Evolutionary conservation across 2,329 filamentous ascomycete genomes (phyloP), one percentile per base, ranked within the genome.

Genomic region (Aureobasidium sp.): DNA sequence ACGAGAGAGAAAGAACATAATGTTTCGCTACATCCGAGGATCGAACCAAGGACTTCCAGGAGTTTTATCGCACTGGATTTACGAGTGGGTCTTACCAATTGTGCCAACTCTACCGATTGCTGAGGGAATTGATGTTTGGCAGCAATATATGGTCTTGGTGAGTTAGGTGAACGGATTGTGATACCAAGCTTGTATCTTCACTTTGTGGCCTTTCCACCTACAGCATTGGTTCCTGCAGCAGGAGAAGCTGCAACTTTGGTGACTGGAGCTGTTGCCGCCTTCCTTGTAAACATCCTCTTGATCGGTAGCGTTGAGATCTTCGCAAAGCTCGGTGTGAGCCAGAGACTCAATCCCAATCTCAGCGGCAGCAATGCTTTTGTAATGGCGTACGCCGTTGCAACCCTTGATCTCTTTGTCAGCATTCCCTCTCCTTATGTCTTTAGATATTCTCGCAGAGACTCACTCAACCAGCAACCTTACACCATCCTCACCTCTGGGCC

Each of bases 311-410:
- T 60, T 12, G 65, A 62, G 2, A 61, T 51, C 15, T 60, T 61
- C 17, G 64, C 62, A 79, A 97, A 95, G 88, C 90, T 95, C 4
- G 94, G 94, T 51, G 94, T 96, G 15, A 84, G 88, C 90, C 89
- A 96, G 4, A 95, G 82, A 76, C 92, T 96, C 7, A 85, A 75
- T 29, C 87, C 77, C 65, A 99, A 83, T 67, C 94, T 82, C 13
- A 89, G 69, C 0, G 94, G 91, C 66, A 99, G 73, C 63, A 97
- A 71, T 17, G 85, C 86, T 77, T 99, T 99, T 0, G 91, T 95
- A 65, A 97, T 83, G 0, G 91, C 89, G 78, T 94, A 99, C 5
- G 94, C 92, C 24, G 94, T 88, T 27, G 90, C 94, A 66, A 97
- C 84, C 74, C 71, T 73, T 57, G 24, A 13, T 32, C 2, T 12